phyloP scores from a whole-genome alignment of 2,329 filamentous ascomycete genomes.

The Scopulariopsis brevicaulis region DNA sequence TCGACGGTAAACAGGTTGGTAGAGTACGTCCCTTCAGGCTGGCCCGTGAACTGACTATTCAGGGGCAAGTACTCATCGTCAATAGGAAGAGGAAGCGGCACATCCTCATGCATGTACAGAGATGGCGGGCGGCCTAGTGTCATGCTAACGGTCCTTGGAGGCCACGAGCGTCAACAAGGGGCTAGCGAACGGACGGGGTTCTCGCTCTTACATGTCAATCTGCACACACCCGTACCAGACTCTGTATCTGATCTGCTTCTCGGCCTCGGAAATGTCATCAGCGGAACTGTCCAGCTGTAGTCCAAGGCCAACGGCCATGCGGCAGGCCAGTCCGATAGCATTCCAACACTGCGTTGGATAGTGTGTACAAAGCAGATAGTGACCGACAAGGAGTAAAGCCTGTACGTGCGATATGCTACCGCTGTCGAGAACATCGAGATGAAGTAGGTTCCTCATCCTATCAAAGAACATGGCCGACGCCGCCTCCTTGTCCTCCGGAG shows the following conservation, averaged over 20 bases:
- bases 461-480: constrained; percentile 18
- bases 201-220: constrained; percentile 19
- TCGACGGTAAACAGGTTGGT: constrained; percentile 9
- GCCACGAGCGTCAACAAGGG: neutral
- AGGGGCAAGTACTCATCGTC: neutral
- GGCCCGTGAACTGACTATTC: neutral
- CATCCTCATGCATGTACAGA: constrained; percentile 12
- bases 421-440: constrained; percentile 19
- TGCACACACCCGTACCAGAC: constrained; percentile 27
- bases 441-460: constrained; percentile 18
- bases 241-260: constrained; percentile 21
- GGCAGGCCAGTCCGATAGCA: constrained; percentile 25
- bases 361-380: constrained; percentile 26
- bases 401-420: constrained; percentile 27
- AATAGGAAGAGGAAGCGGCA: constrained; percentile 5
- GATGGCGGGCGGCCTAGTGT: constrained; percentile 21
- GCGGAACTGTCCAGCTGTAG: constrained; percentile 18
- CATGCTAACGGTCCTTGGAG: constrained; percentile 22
- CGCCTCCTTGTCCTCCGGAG: constrained; percentile 9
- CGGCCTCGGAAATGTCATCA: constrained; percentile 12
- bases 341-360: constrained; percentile 30
- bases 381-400: constrained; percentile 22
- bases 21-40: neutral
- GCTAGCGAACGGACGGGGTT: neutral
- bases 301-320: constrained; percentile 27